phyloP scores from a whole-genome alignment of 1,284 basidiomycete genomes.

The Pseudozyma thailandica region DNA sequence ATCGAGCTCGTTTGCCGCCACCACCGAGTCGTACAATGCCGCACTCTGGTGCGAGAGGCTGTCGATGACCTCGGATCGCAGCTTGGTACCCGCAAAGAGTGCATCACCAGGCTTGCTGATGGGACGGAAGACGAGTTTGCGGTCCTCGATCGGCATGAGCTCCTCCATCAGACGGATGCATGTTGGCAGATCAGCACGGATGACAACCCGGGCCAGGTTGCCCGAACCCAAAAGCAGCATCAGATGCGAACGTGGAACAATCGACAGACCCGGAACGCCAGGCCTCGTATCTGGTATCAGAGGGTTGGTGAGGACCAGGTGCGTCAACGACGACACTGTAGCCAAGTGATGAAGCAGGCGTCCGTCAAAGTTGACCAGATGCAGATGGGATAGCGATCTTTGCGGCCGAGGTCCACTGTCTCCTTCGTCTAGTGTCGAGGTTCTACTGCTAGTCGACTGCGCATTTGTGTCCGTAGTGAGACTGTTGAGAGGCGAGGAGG shows the following conservation, averaged over 20 bases:
- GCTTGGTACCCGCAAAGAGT: slow-evolving; percentile 7
- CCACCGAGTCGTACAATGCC: slow-evolving; percentile 7
- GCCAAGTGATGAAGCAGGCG: slow-evolving; percentile 43
- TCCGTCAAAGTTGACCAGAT: slow-evolving; percentile 42
- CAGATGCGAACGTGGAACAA: slow-evolving; percentile 39
- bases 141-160: slow-evolving; percentile 32
- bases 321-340: slow-evolving; percentile 33
- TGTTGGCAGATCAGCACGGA: slow-evolving; percentile 26
- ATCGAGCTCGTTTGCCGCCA: slow-evolving; percentile 14
- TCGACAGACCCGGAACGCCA: slow-evolving; percentile 25
- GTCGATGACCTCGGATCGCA: background rate
- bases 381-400: slow-evolving; percentile 38
- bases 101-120: slow-evolving; percentile 7
- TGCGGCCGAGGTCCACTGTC: background rate
- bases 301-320: slow-evolving; percentile 44
- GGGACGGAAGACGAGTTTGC: slow-evolving; percentile 44
- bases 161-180: slow-evolving; percentile 45
- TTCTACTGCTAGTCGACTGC: background rate
- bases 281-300: slow-evolving; percentile 10
- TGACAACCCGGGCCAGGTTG: slow-evolving; percentile 25
- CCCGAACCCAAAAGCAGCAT: slow-evolving; percentile 40
- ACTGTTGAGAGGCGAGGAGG: background rate
- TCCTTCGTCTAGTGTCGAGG: background rate
- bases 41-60: slow-evolving; percentile 2
- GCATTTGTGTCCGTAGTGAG: background rate